A percentile compares a stretch with the other conserved stretches of the same genome.
Evolutionary conservation across 257 asterid species (phyloP).

Genomic region (Knoxia roxburghii): DNA sequence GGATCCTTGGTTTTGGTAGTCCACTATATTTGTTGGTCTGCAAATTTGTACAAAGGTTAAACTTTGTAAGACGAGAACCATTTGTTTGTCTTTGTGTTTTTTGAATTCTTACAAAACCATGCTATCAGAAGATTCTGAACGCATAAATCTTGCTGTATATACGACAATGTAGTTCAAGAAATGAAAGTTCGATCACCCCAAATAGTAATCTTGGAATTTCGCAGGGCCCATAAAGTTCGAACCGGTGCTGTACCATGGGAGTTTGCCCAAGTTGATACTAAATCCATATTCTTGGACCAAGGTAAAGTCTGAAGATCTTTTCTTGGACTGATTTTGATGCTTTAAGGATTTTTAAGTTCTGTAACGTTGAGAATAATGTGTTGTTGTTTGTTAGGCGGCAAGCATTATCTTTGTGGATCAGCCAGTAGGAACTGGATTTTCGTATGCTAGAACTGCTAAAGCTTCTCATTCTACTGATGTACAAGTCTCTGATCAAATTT

Average conservation of each 20-base stretch:
- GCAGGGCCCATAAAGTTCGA: slow-evolving; percentile 25
- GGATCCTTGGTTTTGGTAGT: background rate
- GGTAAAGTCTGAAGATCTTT: slow-evolving; percentile 3
- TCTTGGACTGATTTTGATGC: background rate
- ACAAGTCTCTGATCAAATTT: slow-evolving; percentile 10
- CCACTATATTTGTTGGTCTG: background rate
- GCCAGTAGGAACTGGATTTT: slow-evolving; percentile 30
- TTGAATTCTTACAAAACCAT: no score
- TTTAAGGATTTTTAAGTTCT: background rate
- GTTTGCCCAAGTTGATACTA: slow-evolving; percentile 21
- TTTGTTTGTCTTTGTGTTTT: no score
- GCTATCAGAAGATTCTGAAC: no score
- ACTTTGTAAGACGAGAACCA: no score
- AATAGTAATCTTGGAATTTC: background rate
- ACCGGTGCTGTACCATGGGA: slow-evolving; percentile 20
- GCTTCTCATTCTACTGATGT: slow-evolving; percentile 16
- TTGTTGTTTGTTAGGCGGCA: slow-evolving; percentile 14
- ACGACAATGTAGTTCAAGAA: no score
- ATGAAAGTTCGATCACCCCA: background rate
- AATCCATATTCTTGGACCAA: slow-evolving; percentile 27
- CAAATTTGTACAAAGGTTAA: background rate
- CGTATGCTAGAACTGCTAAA: slow-evolving; percentile 20
- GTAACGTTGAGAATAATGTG: background rate
- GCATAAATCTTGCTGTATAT: no score
- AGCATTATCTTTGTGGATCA: slow-evolving; percentile 25